These are phyloP conservation scores for Debaryomyces udenii DNA, from an alignment of 1,139 yeast species.

Conservation along the genomic window DNA sequence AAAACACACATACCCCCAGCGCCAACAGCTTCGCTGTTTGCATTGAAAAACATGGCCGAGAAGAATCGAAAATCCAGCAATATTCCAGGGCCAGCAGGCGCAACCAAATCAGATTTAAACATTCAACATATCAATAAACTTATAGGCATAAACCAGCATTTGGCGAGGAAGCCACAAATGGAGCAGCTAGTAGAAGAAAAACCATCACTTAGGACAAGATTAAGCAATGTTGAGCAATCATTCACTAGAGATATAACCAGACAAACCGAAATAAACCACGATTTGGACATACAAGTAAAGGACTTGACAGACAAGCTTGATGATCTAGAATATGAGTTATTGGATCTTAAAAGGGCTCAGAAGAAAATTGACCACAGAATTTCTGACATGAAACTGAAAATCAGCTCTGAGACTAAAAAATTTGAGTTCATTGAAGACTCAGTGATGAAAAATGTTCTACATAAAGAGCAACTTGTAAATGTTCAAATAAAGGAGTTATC, in stretches of 20 bases:
- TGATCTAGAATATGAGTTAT: conserved; percentile 25
- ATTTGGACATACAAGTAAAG: conserved; percentile 20
- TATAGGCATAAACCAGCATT: conserved; percentile 12
- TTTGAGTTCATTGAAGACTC: conserved; percentile 31
- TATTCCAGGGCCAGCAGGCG: conserved; percentile 13
- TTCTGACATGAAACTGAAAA: conserved; percentile 21
- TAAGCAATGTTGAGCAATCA: conserved; percentile 11
- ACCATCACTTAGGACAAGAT: conserved; percentile 10
- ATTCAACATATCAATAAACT: conserved; percentile 14
- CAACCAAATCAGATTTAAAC: conserved; percentile 9
- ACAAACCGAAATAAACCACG: conserved; percentile 12
- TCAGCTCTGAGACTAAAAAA: conserved; percentile 22
- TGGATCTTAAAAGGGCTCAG: conserved; percentile 25
- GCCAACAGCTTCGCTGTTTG: conserved; percentile 7
- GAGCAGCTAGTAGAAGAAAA: neutral
- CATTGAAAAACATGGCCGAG: conserved; percentile 10
- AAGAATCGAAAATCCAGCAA: conserved; percentile 11
- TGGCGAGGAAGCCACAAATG: conserved; percentile 8
- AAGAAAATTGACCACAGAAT: conserved; percentile 26
- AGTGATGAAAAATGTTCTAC: conserved; percentile 31
- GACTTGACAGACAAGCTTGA: conserved; percentile 21
- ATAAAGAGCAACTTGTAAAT: conserved; percentile 30
- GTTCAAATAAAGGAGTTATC: conserved; percentile 26
- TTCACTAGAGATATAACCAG: conserved; percentile 11
- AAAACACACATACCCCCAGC: conserved; percentile 15